A percentile compares a stretch with the other conserved stretches of the same genome.
These are phyloP conservation scores for Colletotrichum shisoi DNA, from an alignment of 2,329 filamentous ascomycete species.

Conservation along the genomic window DNA sequence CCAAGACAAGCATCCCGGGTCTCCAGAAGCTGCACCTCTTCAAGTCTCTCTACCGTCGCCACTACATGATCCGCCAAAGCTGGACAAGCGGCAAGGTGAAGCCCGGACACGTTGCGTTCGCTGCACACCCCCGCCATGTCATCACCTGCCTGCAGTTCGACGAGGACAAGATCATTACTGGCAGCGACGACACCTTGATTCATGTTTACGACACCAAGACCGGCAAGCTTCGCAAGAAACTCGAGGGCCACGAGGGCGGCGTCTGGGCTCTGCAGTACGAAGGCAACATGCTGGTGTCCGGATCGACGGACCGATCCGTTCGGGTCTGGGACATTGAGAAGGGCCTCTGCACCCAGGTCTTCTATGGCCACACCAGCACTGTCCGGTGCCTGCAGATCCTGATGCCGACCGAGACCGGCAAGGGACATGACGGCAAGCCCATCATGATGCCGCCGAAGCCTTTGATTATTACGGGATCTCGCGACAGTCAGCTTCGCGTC, in stretches of 20 bases:
- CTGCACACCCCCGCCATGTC: slow-evolving; percentile 94
- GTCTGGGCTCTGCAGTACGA: slow-evolving; percentile 98
- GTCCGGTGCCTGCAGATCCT: slow-evolving; percentile 95
- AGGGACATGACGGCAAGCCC: slow-evolving; percentile 72
- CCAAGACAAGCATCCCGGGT: slow-evolving; percentile 78
- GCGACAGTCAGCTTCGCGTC: slow-evolving; percentile 90
- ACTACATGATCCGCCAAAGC: slow-evolving; percentile 86
- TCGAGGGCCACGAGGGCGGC: slow-evolving; percentile 94
- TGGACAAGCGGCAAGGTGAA: slow-evolving; percentile 90
- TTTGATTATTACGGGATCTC: slow-evolving; percentile 94
- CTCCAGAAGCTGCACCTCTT: slow-evolving; percentile 88
- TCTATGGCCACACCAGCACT: slow-evolving; percentile 96
- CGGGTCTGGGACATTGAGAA: slow-evolving; percentile 99
- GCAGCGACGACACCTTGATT: slow-evolving; percentile 96
- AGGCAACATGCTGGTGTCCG: slow-evolving; percentile 92
- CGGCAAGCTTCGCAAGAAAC: slow-evolving; percentile 79
- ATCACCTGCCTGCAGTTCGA: slow-evolving; percentile 98
- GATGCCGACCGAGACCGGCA: slow-evolving; percentile 81
- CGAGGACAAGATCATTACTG: slow-evolving; percentile 96
- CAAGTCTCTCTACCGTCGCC: slow-evolving; percentile 94
- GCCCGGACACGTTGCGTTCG: slow-evolving; percentile 91
- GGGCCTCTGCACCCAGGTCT: slow-evolving; percentile 91
- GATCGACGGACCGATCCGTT: slow-evolving; percentile 95
- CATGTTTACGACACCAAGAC: slow-evolving; percentile 98
- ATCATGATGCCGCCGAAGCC: slow-evolving; percentile 94